Conservation (phyloP, 768 basidiomycete species). For the Butyriboletus loyo region DNA sequence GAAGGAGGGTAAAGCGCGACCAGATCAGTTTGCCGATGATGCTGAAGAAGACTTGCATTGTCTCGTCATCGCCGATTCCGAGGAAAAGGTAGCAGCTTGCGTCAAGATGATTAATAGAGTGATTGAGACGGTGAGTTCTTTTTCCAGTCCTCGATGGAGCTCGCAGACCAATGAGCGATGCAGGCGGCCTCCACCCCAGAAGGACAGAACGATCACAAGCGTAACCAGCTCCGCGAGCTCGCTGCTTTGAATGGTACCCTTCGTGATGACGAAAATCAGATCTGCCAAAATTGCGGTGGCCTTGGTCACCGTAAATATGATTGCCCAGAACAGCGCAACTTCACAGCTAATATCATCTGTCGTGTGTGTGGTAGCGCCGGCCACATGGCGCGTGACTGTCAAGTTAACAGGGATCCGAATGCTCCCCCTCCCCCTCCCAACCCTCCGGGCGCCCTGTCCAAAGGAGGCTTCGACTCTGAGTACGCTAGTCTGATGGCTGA, state of each 20-base stretch:
- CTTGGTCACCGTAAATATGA: constrained; percentile 98
- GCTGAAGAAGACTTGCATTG: constrained; percentile 99
- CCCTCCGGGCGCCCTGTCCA: constrained; percentile 40
- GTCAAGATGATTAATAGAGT: constrained; percentile 96
- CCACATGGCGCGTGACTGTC: constrained; percentile 98
- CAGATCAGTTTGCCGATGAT: constrained; percentile 92
- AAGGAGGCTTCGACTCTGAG: constrained; percentile 93
- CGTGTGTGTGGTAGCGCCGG: constrained; percentile 97
- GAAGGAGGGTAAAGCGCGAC: constrained; percentile 96
- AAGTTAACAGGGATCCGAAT: constrained; percentile 87
- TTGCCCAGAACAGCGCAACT: constrained; percentile 97
- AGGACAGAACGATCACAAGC: constrained; percentile 99
- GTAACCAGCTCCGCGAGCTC: constrained; percentile 96
- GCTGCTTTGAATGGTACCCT: constrained; percentile 98
- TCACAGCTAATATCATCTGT: constrained; percentile 99
- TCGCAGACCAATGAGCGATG: neutral
- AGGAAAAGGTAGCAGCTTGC: constrained; percentile 88
- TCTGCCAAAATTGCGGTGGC: constrained; percentile 95
- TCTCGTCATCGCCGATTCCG: constrained; percentile 88
- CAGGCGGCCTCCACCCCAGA: constrained; percentile 99
- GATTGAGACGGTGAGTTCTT: constrained; percentile 84
- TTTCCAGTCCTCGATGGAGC: neutral
- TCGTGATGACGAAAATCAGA: constrained; percentile 98
- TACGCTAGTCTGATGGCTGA: constrained; percentile 98
- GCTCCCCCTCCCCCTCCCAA: constrained; percentile 49